phyloP scores from a whole-genome alignment of 768 basidiomycete genomes.

The Rhodocollybia butyracea region DNA sequence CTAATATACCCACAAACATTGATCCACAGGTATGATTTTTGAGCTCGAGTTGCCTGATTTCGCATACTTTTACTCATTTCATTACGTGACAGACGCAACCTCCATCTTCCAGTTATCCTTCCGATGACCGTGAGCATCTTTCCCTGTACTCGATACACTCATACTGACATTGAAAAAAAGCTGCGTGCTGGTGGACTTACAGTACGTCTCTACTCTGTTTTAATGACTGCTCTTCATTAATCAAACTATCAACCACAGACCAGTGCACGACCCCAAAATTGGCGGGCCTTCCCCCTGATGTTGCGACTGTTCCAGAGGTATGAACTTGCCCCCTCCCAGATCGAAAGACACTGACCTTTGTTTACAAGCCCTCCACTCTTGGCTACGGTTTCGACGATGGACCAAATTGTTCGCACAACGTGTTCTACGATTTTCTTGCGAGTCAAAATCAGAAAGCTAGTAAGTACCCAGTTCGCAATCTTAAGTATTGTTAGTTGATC shows the following conservation, averaged over 20 bases:
- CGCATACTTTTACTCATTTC: background rate
- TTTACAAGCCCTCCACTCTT: conserved; percentile 29
- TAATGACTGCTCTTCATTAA: too few relatives aligned
- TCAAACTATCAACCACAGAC: too few relatives aligned
- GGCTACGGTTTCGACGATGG: conserved; percentile 67
- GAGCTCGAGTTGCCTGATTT: background rate
- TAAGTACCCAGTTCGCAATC: conserved; percentile 26
- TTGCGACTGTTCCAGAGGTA: conserved; percentile 46
- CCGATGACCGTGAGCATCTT: too few relatives aligned
- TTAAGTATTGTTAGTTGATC: background rate
- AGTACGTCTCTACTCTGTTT: too few relatives aligned
- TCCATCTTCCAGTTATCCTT: background rate
- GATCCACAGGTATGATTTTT: background rate
- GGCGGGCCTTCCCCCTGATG: conserved; percentile 39
- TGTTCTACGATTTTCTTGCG: conserved; percentile 52
- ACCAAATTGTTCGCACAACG: conserved; percentile 63
- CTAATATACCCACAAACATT: background rate
- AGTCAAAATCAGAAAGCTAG: conserved; percentile 58
- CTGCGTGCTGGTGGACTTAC: conserved; percentile 46
- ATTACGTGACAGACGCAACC: background rate
- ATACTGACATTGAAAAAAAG: too few relatives aligned
- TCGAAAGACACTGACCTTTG: background rate
- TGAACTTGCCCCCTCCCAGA: background rate
- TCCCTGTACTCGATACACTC: too few relatives aligned
- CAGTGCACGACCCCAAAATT: conserved; percentile 48